Evolutionary conservation across 352 stramenopile species (phyloP).

Genomic region (Phytopythium montanum): DNA sequence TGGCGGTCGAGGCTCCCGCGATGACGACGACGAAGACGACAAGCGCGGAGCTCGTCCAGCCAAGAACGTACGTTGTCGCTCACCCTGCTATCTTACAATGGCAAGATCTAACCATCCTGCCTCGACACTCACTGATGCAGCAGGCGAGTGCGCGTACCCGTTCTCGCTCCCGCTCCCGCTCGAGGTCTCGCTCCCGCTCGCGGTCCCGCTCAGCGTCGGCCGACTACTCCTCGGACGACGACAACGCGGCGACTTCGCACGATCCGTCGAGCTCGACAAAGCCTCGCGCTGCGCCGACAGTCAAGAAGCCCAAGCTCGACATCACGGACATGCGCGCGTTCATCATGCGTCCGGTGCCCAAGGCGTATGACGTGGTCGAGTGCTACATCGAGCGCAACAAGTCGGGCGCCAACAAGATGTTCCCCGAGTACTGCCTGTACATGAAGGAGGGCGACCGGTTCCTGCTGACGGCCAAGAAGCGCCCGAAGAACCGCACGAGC

Average conservation of each 20-base stretch:
- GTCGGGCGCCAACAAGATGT: constrained; percentile 91
- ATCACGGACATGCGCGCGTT: constrained; percentile 82
- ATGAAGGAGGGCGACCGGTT: constrained; percentile 95
- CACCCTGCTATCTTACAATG: background rate
- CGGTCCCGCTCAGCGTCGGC: constrained; percentile 57
- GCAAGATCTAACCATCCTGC: background rate
- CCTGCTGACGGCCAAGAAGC: constrained; percentile 96
- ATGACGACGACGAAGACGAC: constrained; percentile 57
- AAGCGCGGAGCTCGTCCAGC: constrained; percentile 19
- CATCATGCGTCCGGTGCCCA: constrained; percentile 78
- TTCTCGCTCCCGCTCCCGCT: constrained; percentile 42
- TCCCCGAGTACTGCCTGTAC: constrained; percentile 90
- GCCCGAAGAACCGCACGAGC: constrained; percentile 94
- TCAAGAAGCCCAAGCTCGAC: constrained; percentile 78
- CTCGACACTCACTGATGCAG: background rate
- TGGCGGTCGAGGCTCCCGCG: constrained; percentile 27
- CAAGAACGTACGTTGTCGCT: constrained; percentile 39
- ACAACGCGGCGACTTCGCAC: constrained; percentile 59
- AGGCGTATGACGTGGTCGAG: constrained; percentile 89
- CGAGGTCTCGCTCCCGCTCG: constrained; percentile 41
- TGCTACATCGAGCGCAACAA: constrained; percentile 95
- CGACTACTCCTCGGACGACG: constrained; percentile 61
- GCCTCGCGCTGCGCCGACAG: constrained; percentile 20
- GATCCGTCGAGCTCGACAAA: constrained; percentile 33
- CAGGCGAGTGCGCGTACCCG: constrained; percentile 35